A percentile compares a stretch with the other conserved stretches of the same genome.
These are phyloP conservation scores for Kodamaea ohmeri DNA, from an alignment of 1,139 yeast genomes.

Conservation along the genomic window DNA sequence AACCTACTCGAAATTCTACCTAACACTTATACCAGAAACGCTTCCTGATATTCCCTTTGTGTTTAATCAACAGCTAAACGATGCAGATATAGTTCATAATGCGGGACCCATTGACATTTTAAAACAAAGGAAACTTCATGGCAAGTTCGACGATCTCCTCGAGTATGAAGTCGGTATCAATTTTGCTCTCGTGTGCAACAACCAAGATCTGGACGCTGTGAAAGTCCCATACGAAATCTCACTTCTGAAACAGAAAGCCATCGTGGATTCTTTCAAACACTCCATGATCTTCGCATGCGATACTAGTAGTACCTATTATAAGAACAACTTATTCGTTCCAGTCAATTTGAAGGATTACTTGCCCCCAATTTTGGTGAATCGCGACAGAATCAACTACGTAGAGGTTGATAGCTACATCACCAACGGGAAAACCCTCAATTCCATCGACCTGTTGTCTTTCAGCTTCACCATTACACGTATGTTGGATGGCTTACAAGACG, in stretches of 20 bases:
- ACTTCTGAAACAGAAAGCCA: not conserved
- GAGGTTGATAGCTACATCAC: slow-evolving; percentile 13
- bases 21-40: slow-evolving; percentile 33
- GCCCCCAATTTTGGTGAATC: slow-evolving; percentile 34
- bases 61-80: slow-evolving; percentile 16
- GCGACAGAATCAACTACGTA: slow-evolving; percentile 17
- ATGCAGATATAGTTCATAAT: not conserved
- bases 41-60: slow-evolving; percentile 26
- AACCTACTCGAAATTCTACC: slow-evolving; percentile 37
- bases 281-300: slow-evolving; percentile 30
- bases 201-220: slow-evolving; percentile 11
- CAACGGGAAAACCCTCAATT: slow-evolving; percentile 12
- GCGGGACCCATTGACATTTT: slow-evolving; percentile 11
- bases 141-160: slow-evolving; percentile 14
- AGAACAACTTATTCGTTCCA: slow-evolving; percentile 35
- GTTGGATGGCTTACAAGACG: slow-evolving; percentile 5
- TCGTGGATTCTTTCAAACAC: slow-evolving; percentile 7
- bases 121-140: slow-evolving; percentile 13
- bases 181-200: slow-evolving; percentile 32
- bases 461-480: not conserved
- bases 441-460: not conserved
- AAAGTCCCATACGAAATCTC: slow-evolving; percentile 13
- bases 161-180: slow-evolving; percentile 22
- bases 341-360: slow-evolving; percentile 37
- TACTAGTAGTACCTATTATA: slow-evolving; percentile 25